Conservation (phyloP, 495 filamentous ascomycete species). For the Chaetomidium leptoderma region DNA sequence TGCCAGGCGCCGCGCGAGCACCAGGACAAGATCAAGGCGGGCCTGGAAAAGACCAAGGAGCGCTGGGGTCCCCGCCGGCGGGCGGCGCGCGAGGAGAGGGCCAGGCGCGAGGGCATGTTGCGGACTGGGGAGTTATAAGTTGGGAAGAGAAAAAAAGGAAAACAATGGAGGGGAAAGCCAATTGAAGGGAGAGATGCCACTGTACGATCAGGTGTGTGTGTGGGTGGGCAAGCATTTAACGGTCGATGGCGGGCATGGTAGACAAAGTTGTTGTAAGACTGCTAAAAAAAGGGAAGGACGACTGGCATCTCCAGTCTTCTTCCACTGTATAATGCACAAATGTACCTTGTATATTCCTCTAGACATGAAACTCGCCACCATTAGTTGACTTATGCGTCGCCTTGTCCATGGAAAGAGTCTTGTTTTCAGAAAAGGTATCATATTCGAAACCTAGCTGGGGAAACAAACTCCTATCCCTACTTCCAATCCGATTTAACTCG, state of each 20-base stretch:
- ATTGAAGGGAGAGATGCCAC: not conserved
- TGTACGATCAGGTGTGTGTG: slow-evolving; percentile 17
- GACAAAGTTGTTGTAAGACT: slow-evolving; percentile 10
- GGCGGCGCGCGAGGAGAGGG: slow-evolving; percentile 69
- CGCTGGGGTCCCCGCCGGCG: slow-evolving; percentile 69
- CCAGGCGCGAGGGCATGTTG: slow-evolving; percentile 60
- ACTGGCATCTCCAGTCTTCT: slow-evolving; percentile 1
- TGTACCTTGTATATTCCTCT: slow-evolving; percentile 16
- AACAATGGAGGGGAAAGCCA: not conserved
- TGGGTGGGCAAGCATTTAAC: slow-evolving; percentile 3
- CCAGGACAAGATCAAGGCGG: slow-evolving; percentile 34
- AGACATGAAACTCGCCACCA: not conserved
- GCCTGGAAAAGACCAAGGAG: slow-evolving; percentile 56
- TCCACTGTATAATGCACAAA: slow-evolving; percentile 18
- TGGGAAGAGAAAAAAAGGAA: not conserved
- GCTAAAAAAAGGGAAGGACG: not conserved
- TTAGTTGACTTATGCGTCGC: not conserved
- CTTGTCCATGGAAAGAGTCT: too few relatives aligned
- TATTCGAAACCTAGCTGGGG: too few relatives aligned
- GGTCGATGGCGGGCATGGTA: slow-evolving; percentile 7
- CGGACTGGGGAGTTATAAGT: slow-evolving; percentile 46
- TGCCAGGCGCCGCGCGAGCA: slow-evolving; percentile 39
- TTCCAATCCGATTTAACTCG: not conserved
- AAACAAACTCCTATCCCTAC: too few relatives aligned
- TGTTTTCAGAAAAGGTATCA: too few relatives aligned